Evolutionary conservation across 805 yeast species (phyloP), one percentile per base, ranked within the genome.

Genomic region (Suhomyces tanzawaensis): DNA sequence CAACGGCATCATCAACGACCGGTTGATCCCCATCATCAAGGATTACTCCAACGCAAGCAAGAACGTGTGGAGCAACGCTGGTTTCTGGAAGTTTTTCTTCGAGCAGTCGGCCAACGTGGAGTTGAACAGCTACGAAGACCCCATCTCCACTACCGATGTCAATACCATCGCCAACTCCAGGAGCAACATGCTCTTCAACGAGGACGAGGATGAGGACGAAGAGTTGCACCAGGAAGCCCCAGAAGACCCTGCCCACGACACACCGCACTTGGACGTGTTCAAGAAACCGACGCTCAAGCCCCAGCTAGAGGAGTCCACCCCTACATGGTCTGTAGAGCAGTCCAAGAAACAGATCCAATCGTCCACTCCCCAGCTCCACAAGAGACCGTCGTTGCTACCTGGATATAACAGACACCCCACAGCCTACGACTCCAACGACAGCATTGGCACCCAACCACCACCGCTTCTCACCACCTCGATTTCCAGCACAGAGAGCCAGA

Each of bases 11-110:
- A 77, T 89, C 18, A 79, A 79, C 33, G 83, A 82, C 43, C 72
- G 73, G 29, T 71, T 88, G 21, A 68, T 85, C 22, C 95, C 95
- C 2, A 68, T 77, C 9, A 72, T 88, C 16, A 73, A 77, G 45
- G 66, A 70, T 31, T 86, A 85, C 52, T 76, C 82, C 14, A 51
- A 55, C 11, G 74, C 76, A 28, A 77, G 87, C 11, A 74, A 69
- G 29, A 68, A 74, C 22, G 77, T 85, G 3, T 80, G 88, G 82
- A 62, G 70, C 21, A 81, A 81, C 39, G 80, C 78, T 5, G 74
- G 75, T 39, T 85, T 86, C 60, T 81, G 95, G 82, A 85, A 85
- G 53, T 74, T 74, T 22, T 82, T 88, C 60, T 76, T 87, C 49
- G 95, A 88, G 53, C 75, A 79, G 32, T 75, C 86, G 19, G 89